Base-by-base conservation (phyloP, 352 stramenopile species). In the Halophytophthora polymorphica region DNA sequence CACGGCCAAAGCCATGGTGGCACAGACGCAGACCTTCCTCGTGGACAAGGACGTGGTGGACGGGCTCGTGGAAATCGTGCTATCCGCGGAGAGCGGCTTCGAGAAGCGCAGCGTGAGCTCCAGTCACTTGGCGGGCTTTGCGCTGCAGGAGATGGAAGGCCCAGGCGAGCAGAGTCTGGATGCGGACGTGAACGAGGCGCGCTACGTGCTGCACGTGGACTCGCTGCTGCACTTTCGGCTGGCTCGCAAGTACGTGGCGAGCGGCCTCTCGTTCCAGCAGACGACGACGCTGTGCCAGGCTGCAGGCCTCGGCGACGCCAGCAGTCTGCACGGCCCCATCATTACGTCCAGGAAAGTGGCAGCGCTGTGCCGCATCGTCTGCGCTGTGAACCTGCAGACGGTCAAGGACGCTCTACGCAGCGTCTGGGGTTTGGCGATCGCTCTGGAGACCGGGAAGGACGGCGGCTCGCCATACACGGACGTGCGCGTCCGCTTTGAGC, bases 341-440 rank as follows among this genome's bases (percentile, higher is more conserved):
- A 33, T 51, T 31, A 51, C 37, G 5, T 44, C 60, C 34, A 60
- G 23, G 17, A 28, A 43, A 15, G 49, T 57, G 34, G 49, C 22
- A 35, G 40, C 29, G 6, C n/a, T 69, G 4, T 56, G 60, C 36
- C 38, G 42, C 25, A 31, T 61, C 28, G 23, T 28, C 11, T 61
- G 60, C 51, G 54, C 54, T 13, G 29, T 68, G 14, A 68, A 68
- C 38, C 47, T 64, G 11, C 54, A 68, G 49, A 64, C 17, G 10
- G 11, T 68, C 4, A 68, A 53, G 29, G 50, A 57, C 11, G 13
- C 61, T 5, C 25, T 64, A 25, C 28, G 21, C 13, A 12, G 45
- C 17, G 49, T 64, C 23, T 64, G 59, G 59, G 39, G 53, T 14
- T 68, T 68, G 14, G 54, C 55, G 3, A 3, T 68, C n/a, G 21